Percentiles rank a stretch among this genome's conserved stretches.
phyloP scores from a whole-genome alignment of 2,329 filamentous ascomycete genomes.

The Pseudocercospora eumusae region DNA sequence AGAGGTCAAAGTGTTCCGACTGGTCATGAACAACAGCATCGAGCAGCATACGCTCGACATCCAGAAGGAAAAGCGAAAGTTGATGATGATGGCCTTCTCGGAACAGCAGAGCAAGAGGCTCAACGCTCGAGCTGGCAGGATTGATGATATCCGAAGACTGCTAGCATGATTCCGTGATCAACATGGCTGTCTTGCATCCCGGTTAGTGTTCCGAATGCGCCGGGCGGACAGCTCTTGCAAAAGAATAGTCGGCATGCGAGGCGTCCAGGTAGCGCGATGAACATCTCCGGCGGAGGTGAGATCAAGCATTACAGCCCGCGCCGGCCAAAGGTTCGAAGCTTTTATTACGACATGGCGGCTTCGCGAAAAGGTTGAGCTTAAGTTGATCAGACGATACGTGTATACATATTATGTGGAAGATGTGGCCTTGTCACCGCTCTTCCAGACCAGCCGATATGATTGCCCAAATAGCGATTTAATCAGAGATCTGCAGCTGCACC shows the following conservation, averaged over 20 bases:
- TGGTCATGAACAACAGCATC: slow-evolving; percentile 77
- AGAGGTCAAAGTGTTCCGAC: slow-evolving; percentile 74
- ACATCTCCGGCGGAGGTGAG: neutral
- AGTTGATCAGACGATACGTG: neutral
- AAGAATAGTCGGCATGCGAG: neutral
- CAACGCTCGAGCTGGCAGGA: slow-evolving; percentile 54
- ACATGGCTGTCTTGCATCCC: neutral
- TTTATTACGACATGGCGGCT: neutral
- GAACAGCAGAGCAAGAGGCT: slow-evolving; percentile 62
- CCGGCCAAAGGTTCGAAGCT: neutral
- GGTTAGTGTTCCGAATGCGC: too few species aligned
- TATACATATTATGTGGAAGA: neutral
- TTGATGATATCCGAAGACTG: slow-evolving; percentile 48
- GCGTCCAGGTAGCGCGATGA: neutral
- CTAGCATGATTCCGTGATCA: slow-evolving; percentile 25
- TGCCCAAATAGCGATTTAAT: too few species aligned
- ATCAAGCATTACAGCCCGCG: neutral
- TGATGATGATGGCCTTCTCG: slow-evolving; percentile 77
- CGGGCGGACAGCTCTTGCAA: neutral
- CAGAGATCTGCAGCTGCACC: too few species aligned
- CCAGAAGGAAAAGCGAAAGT: slow-evolving; percentile 73
- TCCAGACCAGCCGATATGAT: neutral
- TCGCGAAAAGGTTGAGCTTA: slow-evolving; percentile 4
- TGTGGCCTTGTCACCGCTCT: slow-evolving; percentile 6
- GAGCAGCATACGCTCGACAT: slow-evolving; percentile 79